Evolutionary conservation across 495 filamentous ascomycete genomes (phyloP).

Genomic region (Cercophora newfieldiana): DNA sequence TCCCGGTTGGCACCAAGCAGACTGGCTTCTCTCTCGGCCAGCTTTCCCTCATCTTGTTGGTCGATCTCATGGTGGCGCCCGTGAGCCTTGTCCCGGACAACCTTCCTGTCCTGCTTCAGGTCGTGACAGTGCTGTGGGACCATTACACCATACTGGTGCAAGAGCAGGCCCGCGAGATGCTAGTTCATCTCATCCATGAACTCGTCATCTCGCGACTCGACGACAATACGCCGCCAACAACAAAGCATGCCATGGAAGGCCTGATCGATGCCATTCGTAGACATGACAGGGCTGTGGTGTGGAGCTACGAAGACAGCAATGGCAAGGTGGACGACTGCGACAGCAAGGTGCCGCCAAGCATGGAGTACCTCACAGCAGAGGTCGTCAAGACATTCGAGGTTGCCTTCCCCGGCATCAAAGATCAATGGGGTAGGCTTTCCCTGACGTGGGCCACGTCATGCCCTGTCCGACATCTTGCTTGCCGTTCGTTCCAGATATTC

Average conservation of each 20-base stretch:
- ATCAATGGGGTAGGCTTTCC: conserved; percentile 85
- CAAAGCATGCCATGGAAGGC: conserved; percentile 76
- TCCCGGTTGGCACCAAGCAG: conserved; percentile 89
- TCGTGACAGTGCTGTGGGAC: conserved; percentile 93
- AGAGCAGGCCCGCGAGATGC: conserved; percentile 95
- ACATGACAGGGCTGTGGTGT: conserved; percentile 81
- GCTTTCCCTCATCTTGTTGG: conserved; percentile 86
- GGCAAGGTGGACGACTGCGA: conserved; percentile 71
- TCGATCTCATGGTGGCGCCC: conserved; percentile 93
- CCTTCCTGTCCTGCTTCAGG: conserved; percentile 82
- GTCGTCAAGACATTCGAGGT: conserved; percentile 83
- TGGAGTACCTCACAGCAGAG: conserved; percentile 77
- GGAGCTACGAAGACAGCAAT: conserved; percentile 91
- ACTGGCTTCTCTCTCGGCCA: conserved; percentile 89
- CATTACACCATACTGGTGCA: conserved; percentile 94
- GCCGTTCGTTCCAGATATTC: conserved; percentile 96
- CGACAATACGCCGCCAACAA: conserved; percentile 62
- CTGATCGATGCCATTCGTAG: conserved; percentile 89
- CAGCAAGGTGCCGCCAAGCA: conserved; percentile 79
- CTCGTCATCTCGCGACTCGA: conserved; percentile 89
- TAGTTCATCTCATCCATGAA: conserved; percentile 96
- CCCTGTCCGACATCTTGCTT: conserved; percentile 92
- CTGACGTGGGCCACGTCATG: conserved; percentile 96
- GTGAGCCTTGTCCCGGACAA: conserved; percentile 74
- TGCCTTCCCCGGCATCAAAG: conserved; percentile 81